A percentile compares a stretch with the other conserved stretches of the same genome.
phyloP scores from a whole-genome alignment of 305 asterid genomes.

The Andrographis paniculata region DNA sequence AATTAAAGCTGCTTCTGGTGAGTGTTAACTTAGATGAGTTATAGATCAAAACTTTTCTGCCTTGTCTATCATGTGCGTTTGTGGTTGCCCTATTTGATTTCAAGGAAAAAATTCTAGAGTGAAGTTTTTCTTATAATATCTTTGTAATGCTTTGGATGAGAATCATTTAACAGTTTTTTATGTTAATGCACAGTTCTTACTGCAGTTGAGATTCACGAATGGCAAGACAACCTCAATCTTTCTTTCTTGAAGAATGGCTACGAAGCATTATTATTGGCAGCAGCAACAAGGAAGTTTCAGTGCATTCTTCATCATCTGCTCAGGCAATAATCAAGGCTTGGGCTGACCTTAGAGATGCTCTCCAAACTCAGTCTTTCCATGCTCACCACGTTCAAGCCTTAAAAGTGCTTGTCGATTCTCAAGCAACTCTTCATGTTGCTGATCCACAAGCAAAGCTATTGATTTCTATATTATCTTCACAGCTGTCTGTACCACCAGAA shows the following conservation, averaged over 20 bases:
- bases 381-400: slow-evolving; percentile 55
- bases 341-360: slow-evolving; percentile 72
- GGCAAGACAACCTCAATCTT: slow-evolving; percentile 49
- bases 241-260: slow-evolving; percentile 88
- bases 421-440: slow-evolving; percentile 59
- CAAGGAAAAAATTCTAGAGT: not conserved
- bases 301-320: slow-evolving; percentile 44
- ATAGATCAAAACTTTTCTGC: too few species aligned
- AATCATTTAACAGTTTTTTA: not conserved
- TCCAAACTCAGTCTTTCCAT: slow-evolving; percentile 41
- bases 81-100: not conserved
- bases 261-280: slow-evolving; percentile 23
- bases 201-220: slow-evolving; percentile 33
- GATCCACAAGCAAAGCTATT: slow-evolving; percentile 90
- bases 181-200: not conserved
- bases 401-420: slow-evolving; percentile 44
- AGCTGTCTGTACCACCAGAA: slow-evolving; percentile 43
- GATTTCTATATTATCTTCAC: slow-evolving; percentile 55
- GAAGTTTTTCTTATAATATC: too few species aligned
- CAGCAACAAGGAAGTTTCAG: slow-evolving; percentile 25
- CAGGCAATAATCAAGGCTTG: slow-evolving; percentile 81
- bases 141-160: not conserved
- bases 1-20: too few species aligned
- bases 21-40: too few species aligned
- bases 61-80: not conserved